Evolutionary conservation across 257 asterid genomes (phyloP).

Genomic region (Solanum lycopersicoides): DNA sequence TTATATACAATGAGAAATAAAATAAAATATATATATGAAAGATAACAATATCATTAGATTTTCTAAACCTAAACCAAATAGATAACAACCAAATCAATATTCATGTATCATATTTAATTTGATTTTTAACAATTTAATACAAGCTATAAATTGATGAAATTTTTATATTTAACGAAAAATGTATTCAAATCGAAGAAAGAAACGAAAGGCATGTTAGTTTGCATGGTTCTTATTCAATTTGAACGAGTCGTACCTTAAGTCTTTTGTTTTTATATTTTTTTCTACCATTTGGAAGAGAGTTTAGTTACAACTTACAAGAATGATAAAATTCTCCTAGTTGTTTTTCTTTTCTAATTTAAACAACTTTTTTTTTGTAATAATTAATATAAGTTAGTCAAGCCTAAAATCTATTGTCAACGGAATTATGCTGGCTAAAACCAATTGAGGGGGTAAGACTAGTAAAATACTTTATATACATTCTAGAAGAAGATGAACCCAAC

Average conservation of each 20-base stretch:
- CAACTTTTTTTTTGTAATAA: background rate
- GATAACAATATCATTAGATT: background rate
- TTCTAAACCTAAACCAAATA: background rate
- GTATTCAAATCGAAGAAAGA: too few species aligned
- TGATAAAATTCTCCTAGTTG: background rate
- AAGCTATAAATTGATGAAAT: too few species aligned
- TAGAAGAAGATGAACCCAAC: background rate
- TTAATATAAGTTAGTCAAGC: background rate
- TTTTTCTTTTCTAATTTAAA: background rate
- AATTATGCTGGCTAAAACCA: background rate
- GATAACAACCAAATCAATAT: background rate
- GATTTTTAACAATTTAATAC: background rate
- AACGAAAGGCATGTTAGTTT: background rate
- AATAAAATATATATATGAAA: background rate
- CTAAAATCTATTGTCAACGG: background rate
- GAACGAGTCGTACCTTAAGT: background rate
- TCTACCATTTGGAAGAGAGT: background rate
- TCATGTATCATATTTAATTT: too few species aligned
- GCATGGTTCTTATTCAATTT: background rate
- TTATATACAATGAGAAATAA: background rate
- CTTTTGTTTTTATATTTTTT: background rate
- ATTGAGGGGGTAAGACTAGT: background rate
- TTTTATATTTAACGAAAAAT: too few species aligned
- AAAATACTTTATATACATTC: background rate
- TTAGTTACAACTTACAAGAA: background rate